Evolutionary conservation across 192 early-diverging fungal species (phyloP).

Genomic region (Coemansia sp.): DNA sequence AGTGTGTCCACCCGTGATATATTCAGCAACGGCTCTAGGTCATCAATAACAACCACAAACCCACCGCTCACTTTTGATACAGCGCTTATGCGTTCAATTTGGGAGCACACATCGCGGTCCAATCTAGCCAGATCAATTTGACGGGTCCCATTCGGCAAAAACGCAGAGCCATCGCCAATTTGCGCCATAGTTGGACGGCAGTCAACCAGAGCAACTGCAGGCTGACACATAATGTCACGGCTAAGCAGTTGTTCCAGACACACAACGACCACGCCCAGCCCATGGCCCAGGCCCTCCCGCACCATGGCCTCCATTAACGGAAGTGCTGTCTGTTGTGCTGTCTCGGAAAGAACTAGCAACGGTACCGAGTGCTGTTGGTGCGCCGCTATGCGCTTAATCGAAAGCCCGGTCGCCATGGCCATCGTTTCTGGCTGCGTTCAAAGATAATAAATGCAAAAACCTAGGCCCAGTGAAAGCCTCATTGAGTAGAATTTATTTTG

Average conservation of each 20-base stretch:
- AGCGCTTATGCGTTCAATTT: neutral
- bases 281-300: conserved; percentile 28
- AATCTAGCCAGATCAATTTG: neutral
- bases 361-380: conserved; percentile 37
- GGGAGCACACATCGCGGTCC: neutral
- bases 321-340: conserved; percentile 42
- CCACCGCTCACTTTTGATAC: neutral
- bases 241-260: conserved; percentile 27
- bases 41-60: conserved; percentile 24
- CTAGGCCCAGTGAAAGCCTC: neutral
- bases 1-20: conserved; percentile 25
- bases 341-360: conserved; percentile 41
- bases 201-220: conserved; percentile 15
- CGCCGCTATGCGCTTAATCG: conserved; percentile 39
- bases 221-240: conserved; percentile 19
- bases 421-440: neutral
- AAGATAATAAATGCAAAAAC: neutral
- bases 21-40: conserved; percentile 31
- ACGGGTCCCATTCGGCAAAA: neutral
- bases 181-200: conserved; percentile 6
- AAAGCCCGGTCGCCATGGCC: conserved; percentile 12
- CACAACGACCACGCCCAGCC: conserved; percentile 22
- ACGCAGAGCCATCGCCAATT: neutral
- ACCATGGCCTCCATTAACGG: conserved; percentile 42
- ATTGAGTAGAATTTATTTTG: neutral